Evolutionary conservation across 129 eudicot species (phyloP).

Genomic region (Heracleum sosnowskyi): DNA sequence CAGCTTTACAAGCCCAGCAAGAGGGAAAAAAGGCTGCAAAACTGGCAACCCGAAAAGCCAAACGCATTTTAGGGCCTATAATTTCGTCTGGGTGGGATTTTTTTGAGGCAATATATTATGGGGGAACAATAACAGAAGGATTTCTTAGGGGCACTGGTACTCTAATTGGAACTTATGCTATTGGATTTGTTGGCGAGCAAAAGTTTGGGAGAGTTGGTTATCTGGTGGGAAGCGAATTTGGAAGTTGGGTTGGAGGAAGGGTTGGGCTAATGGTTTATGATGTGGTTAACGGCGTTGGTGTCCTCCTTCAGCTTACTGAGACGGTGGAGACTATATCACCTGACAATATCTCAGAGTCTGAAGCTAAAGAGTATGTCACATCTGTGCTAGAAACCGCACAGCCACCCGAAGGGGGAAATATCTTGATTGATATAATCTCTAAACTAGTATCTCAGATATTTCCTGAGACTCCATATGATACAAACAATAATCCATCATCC

Average conservation of each 20-base stretch:
- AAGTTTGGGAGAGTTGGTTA: conserved; percentile 26
- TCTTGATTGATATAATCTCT: conserved; percentile 7
- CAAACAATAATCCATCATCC: conserved; percentile 13
- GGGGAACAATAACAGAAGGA: conserved; percentile 75
- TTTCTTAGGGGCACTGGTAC: conserved; percentile 87
- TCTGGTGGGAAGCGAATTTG: conserved; percentile 37
- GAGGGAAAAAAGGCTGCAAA: conserved; percentile 91
- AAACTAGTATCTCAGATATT: neutral
- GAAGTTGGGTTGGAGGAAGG: conserved; percentile 44
- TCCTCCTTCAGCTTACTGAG: conserved; percentile 41
- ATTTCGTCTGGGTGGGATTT: conserved; percentile 97
- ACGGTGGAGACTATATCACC: conserved; percentile 11
- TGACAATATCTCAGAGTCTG: conserved; percentile 5
- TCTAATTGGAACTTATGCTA: conserved; percentile 58
- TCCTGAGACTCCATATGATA: conserved; percentile 1
- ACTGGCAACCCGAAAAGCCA: conserved; percentile 66
- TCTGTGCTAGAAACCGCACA: conserved; percentile 5
- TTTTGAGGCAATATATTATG: conserved; percentile 81
- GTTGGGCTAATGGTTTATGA: conserved; percentile 34
- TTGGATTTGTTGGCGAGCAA: conserved; percentile 43
- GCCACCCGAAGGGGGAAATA: neutral
- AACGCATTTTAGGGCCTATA: conserved; percentile 82
- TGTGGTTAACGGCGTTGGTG: conserved; percentile 24
- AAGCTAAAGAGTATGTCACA: conserved; percentile 1
- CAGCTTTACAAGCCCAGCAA: conserved; percentile 68